Evolutionary conservation across 2,329 filamentous ascomycete genomes (phyloP).

Genomic region (Talaromyces sp.): DNA sequence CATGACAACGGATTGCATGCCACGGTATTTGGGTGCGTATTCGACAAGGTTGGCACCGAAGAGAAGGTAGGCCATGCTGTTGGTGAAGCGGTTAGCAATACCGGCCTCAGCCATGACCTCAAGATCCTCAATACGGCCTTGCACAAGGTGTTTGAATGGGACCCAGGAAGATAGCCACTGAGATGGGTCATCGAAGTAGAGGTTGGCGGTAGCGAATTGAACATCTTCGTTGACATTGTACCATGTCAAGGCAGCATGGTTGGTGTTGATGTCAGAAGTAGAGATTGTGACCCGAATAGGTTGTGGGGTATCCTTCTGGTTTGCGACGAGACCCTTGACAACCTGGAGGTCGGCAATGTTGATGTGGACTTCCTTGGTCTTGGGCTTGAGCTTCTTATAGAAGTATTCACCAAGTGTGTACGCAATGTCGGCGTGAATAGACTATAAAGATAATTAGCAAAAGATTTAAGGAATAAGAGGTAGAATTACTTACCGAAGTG

Average conservation of each 20-base stretch:
- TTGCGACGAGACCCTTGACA: constrained; percentile 52
- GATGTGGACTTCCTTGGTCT: constrained; percentile 22
- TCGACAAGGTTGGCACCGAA: constrained; percentile 26
- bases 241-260: constrained; percentile 24
- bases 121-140: constrained; percentile 29
- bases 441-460: neutral
- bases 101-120: constrained; percentile 28
- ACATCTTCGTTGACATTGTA: constrained; percentile 30
- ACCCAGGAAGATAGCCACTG: constrained; percentile 31
- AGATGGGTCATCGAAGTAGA: constrained; percentile 25
- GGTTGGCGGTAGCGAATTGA: constrained; percentile 27
- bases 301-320: neutral
- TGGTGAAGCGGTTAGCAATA: constrained; percentile 25
- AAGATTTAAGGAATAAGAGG: neutral
- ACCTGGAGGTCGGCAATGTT: constrained; percentile 25
- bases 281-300: constrained; percentile 41
- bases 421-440: constrained; percentile 28
- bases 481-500: constrained; percentile 9
- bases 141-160: constrained; percentile 28
- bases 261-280: constrained; percentile 32
- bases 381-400: constrained; percentile 20
- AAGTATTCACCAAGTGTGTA: constrained; percentile 27
- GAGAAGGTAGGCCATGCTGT: constrained; percentile 32
- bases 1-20: constrained; percentile 27
- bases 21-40: constrained; percentile 24